These are phyloP conservation scores for Boletus sp. DNA, from an alignment of 768 basidiomycete species.

Conservation along the genomic window DNA sequence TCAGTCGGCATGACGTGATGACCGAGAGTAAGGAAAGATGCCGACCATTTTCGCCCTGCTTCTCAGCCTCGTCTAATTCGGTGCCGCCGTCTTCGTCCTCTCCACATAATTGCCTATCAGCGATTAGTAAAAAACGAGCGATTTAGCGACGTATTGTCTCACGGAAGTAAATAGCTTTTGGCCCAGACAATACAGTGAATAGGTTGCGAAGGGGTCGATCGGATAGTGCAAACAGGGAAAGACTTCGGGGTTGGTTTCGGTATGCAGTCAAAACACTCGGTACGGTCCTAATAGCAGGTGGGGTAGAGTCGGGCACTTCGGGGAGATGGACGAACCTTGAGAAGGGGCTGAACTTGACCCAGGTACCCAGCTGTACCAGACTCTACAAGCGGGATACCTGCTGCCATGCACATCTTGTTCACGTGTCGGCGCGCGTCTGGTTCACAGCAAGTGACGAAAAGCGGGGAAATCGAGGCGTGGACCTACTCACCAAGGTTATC, in stretches of 20 bases:
- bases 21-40: constrained; percentile 11
- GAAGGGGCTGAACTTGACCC: constrained; percentile 92
- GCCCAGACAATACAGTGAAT: constrained; percentile 99
- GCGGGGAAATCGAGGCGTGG: background rate
- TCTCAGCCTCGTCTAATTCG: constrained; percentile 90
- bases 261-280: constrained; percentile 97
- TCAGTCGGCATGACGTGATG: background rate
- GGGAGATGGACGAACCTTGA: constrained; percentile 56
- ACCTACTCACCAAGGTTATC: constrained; percentile 85
- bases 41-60: constrained; percentile 89
- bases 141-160: constrained; percentile 26
- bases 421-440: constrained; percentile 92
- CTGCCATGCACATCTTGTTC: constrained; percentile 97
- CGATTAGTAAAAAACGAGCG: background rate
- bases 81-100: constrained; percentile 80
- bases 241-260: constrained; percentile 91
- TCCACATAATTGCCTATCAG: constrained; percentile 83
- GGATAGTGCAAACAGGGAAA: constrained; percentile 97
- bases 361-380: constrained; percentile 96
- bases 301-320: background rate
- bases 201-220: constrained; percentile 93
- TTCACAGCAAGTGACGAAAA: background rate
- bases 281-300: constrained; percentile 56
- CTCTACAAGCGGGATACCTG: constrained; percentile 86
- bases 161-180: constrained; percentile 95